Conservation (phyloP, 2,329 filamentous ascomycete species). For the Alternaria arborescens region DNA sequence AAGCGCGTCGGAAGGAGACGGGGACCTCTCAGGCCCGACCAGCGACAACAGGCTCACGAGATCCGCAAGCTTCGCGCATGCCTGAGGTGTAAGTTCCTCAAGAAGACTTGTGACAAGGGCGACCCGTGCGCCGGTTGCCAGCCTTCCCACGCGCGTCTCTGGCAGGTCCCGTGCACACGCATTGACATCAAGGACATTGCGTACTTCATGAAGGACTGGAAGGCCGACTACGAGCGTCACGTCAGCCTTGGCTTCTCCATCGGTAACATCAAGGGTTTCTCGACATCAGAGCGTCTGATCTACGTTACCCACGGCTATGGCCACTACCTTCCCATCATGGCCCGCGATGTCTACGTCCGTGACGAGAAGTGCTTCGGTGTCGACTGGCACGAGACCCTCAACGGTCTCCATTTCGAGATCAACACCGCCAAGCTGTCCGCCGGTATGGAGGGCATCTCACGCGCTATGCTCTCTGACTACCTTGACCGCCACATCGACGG, state of each 20-base stretch:
- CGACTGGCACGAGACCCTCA: conserved; percentile 88
- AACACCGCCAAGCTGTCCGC: conserved; percentile 89
- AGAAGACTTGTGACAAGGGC: conserved; percentile 98
- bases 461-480: conserved; percentile 84
- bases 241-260: conserved; percentile 86
- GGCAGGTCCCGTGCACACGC: conserved; percentile 97
- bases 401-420: conserved; percentile 82
- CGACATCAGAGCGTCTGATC: conserved; percentile 69
- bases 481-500: conserved; percentile 94
- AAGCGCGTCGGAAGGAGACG: conserved; percentile 93
- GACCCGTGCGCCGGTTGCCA: conserved; percentile 96
- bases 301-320: conserved; percentile 98
- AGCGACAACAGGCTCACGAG: conserved; percentile 95
- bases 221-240: conserved; percentile 93
- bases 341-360: conserved; percentile 89
- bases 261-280: conserved; percentile 91
- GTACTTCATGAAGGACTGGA: conserved; percentile 99
- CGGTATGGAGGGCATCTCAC: conserved; percentile 85
- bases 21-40: conserved; percentile 89
- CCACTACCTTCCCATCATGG: conserved; percentile 89
- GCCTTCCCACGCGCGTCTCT: conserved; percentile 91
- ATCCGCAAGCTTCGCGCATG: conserved; percentile 95
- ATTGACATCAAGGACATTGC: conserved; percentile 99
- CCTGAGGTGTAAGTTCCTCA: conserved; percentile 95
- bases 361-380: conserved; percentile 93